Evolutionary conservation across 768 basidiomycete genomes (phyloP).

Genomic region (Mycena vulgaris): DNA sequence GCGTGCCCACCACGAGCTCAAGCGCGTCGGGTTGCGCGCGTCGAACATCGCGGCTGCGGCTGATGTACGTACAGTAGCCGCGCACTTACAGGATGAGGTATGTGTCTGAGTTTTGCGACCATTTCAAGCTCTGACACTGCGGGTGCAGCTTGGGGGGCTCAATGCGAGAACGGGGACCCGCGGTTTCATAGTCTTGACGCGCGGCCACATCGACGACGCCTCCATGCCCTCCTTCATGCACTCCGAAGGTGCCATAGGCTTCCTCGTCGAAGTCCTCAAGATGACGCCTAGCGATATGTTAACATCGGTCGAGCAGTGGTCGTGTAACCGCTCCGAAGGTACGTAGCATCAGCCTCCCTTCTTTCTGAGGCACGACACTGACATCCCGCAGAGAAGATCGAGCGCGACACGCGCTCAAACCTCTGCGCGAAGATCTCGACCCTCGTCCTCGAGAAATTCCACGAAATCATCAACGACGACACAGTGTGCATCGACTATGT

Average conservation of each 20-base stretch:
- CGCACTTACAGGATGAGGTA: not conserved
- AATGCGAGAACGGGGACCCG: not conserved
- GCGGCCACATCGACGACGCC: not conserved
- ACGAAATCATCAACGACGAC: not conserved
- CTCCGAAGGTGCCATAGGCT: not conserved
- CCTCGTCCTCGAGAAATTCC: not conserved
- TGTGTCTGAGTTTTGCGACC: not conserved
- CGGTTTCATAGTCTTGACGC: not conserved
- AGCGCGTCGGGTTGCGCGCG: no score
- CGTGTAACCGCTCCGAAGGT: no score
- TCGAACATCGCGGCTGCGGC: no score
- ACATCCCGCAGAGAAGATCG: not conserved
- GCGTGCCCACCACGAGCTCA: no score
- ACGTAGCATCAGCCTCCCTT: no score
- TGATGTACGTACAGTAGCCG: no score
- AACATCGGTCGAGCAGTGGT: not conserved
- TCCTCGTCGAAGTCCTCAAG: not conserved
- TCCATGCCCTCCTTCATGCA: not conserved
- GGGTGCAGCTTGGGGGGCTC: not conserved
- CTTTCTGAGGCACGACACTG: no score
- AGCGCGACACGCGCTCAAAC: not conserved
- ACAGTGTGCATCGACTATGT: not conserved
- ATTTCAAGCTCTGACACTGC: not conserved
- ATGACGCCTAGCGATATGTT: not conserved
- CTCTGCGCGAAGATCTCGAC: not conserved